Evolutionary conservation across 371 early-diverging fungal genomes (phyloP).

Genomic region (Mucor saturninus): DNA sequence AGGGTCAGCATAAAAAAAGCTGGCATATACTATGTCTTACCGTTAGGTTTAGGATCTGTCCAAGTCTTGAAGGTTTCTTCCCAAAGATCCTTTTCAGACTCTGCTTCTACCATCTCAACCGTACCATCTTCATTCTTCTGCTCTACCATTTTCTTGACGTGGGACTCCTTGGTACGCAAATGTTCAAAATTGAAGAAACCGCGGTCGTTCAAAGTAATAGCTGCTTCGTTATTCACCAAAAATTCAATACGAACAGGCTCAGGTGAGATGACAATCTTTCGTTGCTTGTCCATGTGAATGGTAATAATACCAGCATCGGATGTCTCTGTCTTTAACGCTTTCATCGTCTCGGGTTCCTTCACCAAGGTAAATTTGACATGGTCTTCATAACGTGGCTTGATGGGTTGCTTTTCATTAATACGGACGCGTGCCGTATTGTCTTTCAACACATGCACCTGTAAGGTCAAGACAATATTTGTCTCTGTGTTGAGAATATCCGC

Average conservation of each 20-base stretch:
- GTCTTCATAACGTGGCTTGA: conserved; percentile 75
- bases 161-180: conserved; percentile 66
- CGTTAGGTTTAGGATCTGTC: conserved; percentile 91
- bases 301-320: conserved; percentile 26
- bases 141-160: conserved; percentile 51
- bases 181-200: conserved; percentile 89
- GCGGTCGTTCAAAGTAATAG: conserved; percentile 80
- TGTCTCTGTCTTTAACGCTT: conserved; percentile 27
- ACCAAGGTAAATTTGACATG: conserved; percentile 65
- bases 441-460: conserved; percentile 58
- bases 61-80: conserved; percentile 88
- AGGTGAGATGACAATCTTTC: conserved; percentile 56
- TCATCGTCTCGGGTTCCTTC: conserved; percentile 38
- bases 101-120: conserved; percentile 47
- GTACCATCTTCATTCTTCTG: conserved; percentile 45
- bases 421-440: conserved; percentile 71
- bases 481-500: conserved; percentile 66
- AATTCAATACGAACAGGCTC: conserved; percentile 75
- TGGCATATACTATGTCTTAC: background rate
- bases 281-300: conserved; percentile 29
- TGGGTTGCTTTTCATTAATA: conserved; percentile 70
- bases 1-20: background rate
- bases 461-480: conserved; percentile 47
- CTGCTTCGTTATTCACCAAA: conserved; percentile 60
- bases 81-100: conserved; percentile 75